Evolutionary conservation across 345 rosid species (phyloP), one percentile per base, ranked within the genome.

Genomic region (Pistacia atlantica): DNA sequence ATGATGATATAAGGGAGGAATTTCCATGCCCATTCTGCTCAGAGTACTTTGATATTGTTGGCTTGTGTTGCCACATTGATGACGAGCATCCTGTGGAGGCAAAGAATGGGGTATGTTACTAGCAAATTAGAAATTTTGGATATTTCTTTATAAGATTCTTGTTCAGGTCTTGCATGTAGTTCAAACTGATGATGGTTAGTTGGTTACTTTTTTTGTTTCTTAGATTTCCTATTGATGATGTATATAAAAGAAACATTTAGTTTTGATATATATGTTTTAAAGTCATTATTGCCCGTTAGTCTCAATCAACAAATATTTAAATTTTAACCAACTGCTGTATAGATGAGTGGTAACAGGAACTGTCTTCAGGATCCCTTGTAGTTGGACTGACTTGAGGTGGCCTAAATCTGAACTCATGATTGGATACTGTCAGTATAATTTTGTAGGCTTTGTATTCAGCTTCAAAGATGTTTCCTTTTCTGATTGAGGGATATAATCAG

Each of bases 21-120:
- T 95, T 90, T 81, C 90, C 94, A 37, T 95, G 99, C 83, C 99
- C 99, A 35, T 95, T 95, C 84, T 95, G 98, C 77, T 85, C 97
- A 11, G 96, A 93, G 67, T 89, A 86, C 73, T 95, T 90, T 77
- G 98, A 95, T 81, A 95, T 95, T 37, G 91, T 89, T 48, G 94
- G 98, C 76, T 85, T 93, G 80, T 95, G 98, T 74, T 89, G 95
- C 75, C 99, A 91, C 88, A 91, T 95, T 63, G 98, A 95, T 28
- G 98, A 95, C 66, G 92, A 89, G 80, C 99, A 95, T 82, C 92
- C 93, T 11, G 25, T 25, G 25, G 97, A 95, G 84, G 90, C 99
- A 79, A 90, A 57, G 81, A 93, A 89, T 82, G 99, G 96, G 93
- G 99, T 96, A n/a, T 42, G 67, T 55, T 18, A 28, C 45, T 6